A percentile compares a stretch with the other conserved stretches of the same genome.
Conservation (phyloP, 192 early-diverging fungal species). For the Rhizophlyctis rosea region DNA sequence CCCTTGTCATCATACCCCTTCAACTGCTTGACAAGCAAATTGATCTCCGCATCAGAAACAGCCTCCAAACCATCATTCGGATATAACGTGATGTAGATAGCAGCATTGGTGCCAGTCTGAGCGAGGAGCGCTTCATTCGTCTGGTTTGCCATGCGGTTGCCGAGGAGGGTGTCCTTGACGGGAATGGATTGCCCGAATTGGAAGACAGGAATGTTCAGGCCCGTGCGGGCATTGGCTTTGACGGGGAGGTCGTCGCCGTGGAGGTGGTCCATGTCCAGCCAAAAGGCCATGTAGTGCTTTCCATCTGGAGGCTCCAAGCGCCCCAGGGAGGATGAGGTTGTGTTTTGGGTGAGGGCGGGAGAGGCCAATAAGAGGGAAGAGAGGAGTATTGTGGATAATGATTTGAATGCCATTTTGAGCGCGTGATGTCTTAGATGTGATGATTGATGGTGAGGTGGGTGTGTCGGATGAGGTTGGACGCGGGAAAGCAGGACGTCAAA, state of each 20-base stretch:
- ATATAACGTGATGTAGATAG: neutral
- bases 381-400: too few species aligned
- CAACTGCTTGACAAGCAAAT: slow-evolving; percentile 18
- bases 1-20: slow-evolving; percentile 28
- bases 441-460: too few species aligned
- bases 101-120: neutral
- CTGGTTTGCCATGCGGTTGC: neutral
- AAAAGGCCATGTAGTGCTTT: neutral
- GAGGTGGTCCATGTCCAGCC: neutral
- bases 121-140: neutral
- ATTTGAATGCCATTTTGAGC: too few species aligned
- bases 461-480: too few species aligned
- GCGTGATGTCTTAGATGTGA: too few species aligned
- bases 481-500: too few species aligned
- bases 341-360: too few species aligned
- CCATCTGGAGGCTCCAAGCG: neutral
- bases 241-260: neutral
- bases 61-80: neutral
- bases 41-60: slow-evolving; percentile 21
- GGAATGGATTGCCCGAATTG: neutral
- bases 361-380: too few species aligned
- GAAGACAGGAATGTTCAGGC: neutral
- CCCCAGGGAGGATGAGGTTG: neutral
- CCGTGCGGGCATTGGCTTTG: neutral
- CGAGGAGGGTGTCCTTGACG: neutral